phyloP scores from a whole-genome alignment of 2,329 filamentous ascomycete species.

The Aspergillus nomiae region DNA sequence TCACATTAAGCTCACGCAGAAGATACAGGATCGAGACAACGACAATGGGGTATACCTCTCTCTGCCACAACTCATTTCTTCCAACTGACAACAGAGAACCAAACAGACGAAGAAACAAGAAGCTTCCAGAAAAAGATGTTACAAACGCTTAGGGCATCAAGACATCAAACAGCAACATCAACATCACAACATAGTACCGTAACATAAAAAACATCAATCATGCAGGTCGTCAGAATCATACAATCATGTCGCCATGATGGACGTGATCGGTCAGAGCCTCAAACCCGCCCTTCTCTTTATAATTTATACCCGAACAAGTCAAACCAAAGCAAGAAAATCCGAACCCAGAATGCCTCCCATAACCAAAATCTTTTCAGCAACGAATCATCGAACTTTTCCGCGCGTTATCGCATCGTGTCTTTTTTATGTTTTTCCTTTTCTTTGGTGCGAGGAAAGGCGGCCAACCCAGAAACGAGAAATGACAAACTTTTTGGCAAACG shows the following conservation, averaged over 20 bases:
- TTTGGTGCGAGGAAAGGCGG: constrained; percentile 8
- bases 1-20: neutral
- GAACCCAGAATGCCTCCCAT: constrained; percentile 24
- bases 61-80: constrained; percentile 3
- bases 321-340: constrained; percentile 11
- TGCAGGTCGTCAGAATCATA: constrained; percentile 31
- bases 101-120: constrained; percentile 4
- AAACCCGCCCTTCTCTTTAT: constrained; percentile 20
- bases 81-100: neutral
- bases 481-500: constrained; percentile 10
- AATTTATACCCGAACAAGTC: constrained; percentile 14
- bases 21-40: neutral
- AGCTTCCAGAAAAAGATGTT: constrained; percentile 1
- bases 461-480: constrained; percentile 14
- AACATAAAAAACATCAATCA: constrained; percentile 20
- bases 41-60: constrained; percentile 3
- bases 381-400: constrained; percentile 19
- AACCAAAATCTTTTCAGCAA: constrained; percentile 16
- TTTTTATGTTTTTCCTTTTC: constrained; percentile 8
- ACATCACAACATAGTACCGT: constrained; percentile 9
- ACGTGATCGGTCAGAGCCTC: constrained; percentile 23
- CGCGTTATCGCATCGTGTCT: neutral
- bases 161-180: constrained; percentile 11
- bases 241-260: constrained; percentile 30
- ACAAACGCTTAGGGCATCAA: constrained; percentile 2